Base-by-base conservation (phyloP, 1,284 basidiomycete species). In the Cutaneotrichosporon sp. region DNA sequence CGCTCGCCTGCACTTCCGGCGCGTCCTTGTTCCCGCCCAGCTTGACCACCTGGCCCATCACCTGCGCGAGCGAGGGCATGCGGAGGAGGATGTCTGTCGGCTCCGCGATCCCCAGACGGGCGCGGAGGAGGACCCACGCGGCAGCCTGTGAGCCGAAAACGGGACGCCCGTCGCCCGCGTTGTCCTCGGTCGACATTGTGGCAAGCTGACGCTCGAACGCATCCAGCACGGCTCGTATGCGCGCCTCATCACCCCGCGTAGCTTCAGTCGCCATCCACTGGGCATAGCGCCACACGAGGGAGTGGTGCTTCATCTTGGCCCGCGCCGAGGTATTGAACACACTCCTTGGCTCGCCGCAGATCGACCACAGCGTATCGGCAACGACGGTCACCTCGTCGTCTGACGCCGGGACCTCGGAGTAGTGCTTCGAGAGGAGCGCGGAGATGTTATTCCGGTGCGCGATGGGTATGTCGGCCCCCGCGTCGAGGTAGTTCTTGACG, bases 71-170 rank as follows among this genome's bases (percentile, higher is more conserved):
- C 21, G 55, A 40, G 0, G 55, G 55, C n/a, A 56, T n/a, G n/a
- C 55, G 55, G 34, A 56, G 55, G 8, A 18, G 5, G 21, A 66
- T 53, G 8, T 46, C 52, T 1, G 56, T 34, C 4, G 58, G 22
- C 6, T 31, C 62, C 5, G 61, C 46, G 32, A 56, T 36, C 4
- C 61, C 65, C 7, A 56, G 58, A 3, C 56, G 42, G 3, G 56
- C 60, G 4, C 63, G 61, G 2, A 69, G 56, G 2, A 66, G 49
- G 4, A 60, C 61, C 67, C 67, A 69, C 21, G 65, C 65, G 0
- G 58, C 60, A 10, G 56, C 61, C 34, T 56, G 55, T 14, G 58
- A 56, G 9, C 59, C 64, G 3, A 65, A 47, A 2, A 61, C 13
- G 3, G 62, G 34, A 2, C 63, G 57, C 13, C 55, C 34, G 16